Evolutionary conservation across 2,329 filamentous ascomycete species (phyloP).

Genomic region (Fusarium solani-melongenae): DNA sequence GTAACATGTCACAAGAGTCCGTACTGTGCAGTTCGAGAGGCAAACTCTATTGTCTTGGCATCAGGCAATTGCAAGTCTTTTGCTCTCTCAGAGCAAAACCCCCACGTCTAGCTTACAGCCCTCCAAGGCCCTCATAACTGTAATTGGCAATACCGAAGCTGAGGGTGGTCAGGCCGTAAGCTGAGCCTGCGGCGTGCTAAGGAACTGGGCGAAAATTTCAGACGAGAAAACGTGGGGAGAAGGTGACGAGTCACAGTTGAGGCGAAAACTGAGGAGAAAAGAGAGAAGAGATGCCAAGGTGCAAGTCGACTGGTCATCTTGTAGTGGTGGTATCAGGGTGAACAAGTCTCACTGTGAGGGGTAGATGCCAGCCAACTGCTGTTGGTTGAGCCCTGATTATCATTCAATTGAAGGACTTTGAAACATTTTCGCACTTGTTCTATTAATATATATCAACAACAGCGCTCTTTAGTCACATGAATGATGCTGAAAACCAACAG

Average conservation of each 20-base stretch:
- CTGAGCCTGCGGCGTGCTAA: background rate
- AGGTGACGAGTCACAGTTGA: background rate
- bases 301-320: background rate
- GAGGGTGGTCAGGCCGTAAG: background rate
- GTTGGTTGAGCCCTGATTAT: background rate
- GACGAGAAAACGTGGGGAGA: background rate
- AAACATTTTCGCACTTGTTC: background rate
- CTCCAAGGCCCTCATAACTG: background rate
- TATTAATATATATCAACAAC: background rate
- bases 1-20: background rate
- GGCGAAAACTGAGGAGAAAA: background rate
- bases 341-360: background rate
- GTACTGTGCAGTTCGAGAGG: background rate
- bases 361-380: background rate
- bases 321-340: background rate
- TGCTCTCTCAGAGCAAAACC: background rate
- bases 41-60: background rate
- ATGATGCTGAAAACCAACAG: background rate
- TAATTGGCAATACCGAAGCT: background rate
- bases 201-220: background rate
- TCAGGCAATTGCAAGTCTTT: background rate
- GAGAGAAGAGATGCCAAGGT: background rate
- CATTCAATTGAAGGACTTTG: background rate
- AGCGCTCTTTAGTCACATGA: background rate
- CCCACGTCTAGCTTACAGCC: background rate